Base-by-base conservation (phyloP, 768 basidiomycete species). In the Pluteus cervinus region DNA sequence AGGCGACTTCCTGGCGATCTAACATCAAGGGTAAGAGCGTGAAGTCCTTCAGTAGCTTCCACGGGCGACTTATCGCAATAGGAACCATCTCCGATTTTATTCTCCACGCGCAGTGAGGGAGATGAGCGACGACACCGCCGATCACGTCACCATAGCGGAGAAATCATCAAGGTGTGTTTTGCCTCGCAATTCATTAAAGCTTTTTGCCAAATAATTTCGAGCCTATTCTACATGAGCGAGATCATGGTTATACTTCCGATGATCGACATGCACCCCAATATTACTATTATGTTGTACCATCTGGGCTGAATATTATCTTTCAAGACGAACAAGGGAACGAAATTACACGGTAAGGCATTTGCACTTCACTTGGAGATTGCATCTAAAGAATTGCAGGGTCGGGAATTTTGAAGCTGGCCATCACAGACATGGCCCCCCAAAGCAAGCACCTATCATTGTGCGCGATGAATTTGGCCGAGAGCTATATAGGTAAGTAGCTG, bases 261-360 rank as follows among this genome's bases (percentile, higher is more conserved):
- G 17, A 22, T 33, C 4, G 31, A 29, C 14, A 29, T n/a, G 47
- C 44, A 43, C n/a, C n/a, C n/a, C n/a, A n/a, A n/a, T n/a, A n/a
- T n/a, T 74, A 54, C 46, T 65, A 61, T 51, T 85, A 84, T 46
- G 73, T 85, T 45, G 69, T 84, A 33, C 82, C 83, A 24, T 68
- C 66, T 12, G 81, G 79, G 15, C 61, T 75, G 42, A 71, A 76
- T 41, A 75, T 84, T 4, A 69, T 84, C 31, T 83, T 86, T 47
- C 69, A 79, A 53, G 81, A 84, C 48, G 73, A 76, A 45, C 56
- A 66, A 14, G 81, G 81, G 15, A 71, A 74, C 38, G 78, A 79
- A 48, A 74, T 82, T 17, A 71, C 73, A 3, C 73, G 81, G 81
- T 76, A 57, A 37, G 50, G 20, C 9, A 23, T 37, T 26, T 14